These are phyloP conservation scores for Gastrodia elata DNA, from an alignment of 106 monocot species.

Conservation along the genomic window DNA sequence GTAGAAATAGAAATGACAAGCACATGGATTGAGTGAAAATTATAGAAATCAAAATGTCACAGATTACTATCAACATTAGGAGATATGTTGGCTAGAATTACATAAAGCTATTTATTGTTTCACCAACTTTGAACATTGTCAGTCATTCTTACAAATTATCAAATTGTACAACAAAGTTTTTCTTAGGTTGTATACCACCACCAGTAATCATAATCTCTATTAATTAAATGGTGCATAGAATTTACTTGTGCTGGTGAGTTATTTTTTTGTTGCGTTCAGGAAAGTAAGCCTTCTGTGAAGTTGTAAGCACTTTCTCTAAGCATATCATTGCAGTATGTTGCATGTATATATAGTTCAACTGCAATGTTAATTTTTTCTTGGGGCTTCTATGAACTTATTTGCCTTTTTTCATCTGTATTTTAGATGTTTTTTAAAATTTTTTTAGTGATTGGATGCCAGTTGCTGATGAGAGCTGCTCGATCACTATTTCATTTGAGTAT, in stretches of 20 bases:
- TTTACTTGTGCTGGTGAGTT: no score
- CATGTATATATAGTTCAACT: neutral
- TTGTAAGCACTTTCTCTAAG: neutral
- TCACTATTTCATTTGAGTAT: slow-evolving; percentile 20
- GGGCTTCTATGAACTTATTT: slow-evolving; percentile 1
- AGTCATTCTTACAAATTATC: neutral
- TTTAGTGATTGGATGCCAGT: slow-evolving; percentile 15
- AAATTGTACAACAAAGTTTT: neutral
- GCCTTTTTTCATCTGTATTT: neutral
- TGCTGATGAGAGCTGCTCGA: slow-evolving; percentile 6
- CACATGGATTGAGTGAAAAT: no score
- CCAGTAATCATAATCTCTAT: neutral
- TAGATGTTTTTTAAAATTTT: neutral
- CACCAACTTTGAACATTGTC: neutral
- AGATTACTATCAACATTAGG: no score
- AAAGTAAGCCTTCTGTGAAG: neutral
- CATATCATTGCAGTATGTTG: neutral
- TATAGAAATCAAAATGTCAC: no score
- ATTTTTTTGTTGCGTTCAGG: no score
- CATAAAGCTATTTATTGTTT: no score
- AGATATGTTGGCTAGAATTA: no score
- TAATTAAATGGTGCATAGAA: no score
- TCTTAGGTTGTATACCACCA: neutral
- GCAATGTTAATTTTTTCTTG: neutral
- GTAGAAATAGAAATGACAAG: no score